Base-by-base conservation (phyloP, 2,329 filamentous ascomycete genomes). In the Helicocarpus griseus region DNA sequence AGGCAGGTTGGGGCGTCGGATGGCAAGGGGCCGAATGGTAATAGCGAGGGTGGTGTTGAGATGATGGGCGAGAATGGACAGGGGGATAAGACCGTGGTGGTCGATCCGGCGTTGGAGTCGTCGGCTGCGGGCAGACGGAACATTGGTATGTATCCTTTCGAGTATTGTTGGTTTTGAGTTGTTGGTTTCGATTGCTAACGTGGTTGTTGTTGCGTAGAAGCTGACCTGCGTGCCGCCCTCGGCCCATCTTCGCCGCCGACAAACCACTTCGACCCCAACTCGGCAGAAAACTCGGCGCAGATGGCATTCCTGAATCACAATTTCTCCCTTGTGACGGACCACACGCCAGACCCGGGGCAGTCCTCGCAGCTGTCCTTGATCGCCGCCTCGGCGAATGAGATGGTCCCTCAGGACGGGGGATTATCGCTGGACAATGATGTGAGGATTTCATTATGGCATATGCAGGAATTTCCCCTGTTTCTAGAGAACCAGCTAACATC, bases 1-100 rank as follows among this genome's bases (percentile, higher is more conserved):
- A 80, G 88, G 48, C 87, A 87, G 65, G 80, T 93, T 53, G 86
- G 77, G 54, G 73, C 72, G 4, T 70, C 69, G 56, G 63, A 76
- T 64, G 54, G 75, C 68, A 58, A 71, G 68, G 65, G 75, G 68
- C 58, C 66, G 63, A 57, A 63, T 44, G 53, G 65, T 62, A 63
- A 65, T 52, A 65, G 66, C 55, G 62, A 67, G n/a, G 6, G 19
- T n/a, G 41, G 69, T 66, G 36, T 8, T 19, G 19, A 62, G 5
- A 17, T 40, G 7, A 48, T 39, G 29, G 45, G 33, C 8, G 55
- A 50, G 28, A 24, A 35, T 26, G 14, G 9, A 22, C 3, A 21
- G 21, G 44, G 44, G 21, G 28, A 35, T 11, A 56, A 54, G 56
- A 63, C 66, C 9, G 62, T 71, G 14, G 64, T 72, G 45, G 69